These are phyloP conservation scores for Pichia paraexigua DNA, from an alignment of 805 yeast genomes.

Conservation along the genomic window DNA sequence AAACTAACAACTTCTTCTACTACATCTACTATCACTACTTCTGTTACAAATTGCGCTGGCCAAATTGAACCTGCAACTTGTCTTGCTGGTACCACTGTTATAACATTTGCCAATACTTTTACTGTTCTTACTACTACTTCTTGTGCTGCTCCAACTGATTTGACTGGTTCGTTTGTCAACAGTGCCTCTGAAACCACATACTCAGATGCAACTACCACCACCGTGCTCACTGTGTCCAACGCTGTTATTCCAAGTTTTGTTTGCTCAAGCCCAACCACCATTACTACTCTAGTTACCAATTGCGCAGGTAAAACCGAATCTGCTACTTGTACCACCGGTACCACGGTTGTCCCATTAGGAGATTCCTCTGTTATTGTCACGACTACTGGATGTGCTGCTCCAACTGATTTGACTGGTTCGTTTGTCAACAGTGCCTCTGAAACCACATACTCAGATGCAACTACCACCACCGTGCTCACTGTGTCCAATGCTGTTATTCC, in stretches of 20 bases:
- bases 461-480: constrained; percentile 1
- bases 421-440: constrained; percentile 2
- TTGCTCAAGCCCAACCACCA: constrained; percentile 1
- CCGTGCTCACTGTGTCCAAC: constrained; percentile 3
- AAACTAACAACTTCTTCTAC: constrained; percentile 2
- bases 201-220: background rate
- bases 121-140: background rate
- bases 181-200: background rate
- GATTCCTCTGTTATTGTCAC: background rate
- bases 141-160: constrained; percentile 1
- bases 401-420: constrained; percentile 7
- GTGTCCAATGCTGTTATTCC: constrained; percentile 6
- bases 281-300: constrained; percentile 3
- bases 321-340: too few species aligned
- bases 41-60: constrained; percentile 3
- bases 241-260: constrained; percentile 4
- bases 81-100: background rate
- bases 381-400: constrained; percentile 1
- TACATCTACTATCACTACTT: background rate
- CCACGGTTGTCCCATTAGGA: too few species aligned
- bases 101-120: background rate
- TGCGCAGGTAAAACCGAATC: background rate
- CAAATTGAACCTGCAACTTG: background rate
- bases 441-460: background rate
- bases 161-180: constrained; percentile 9